Base-by-base conservation (phyloP, 208 protist species). In the Trichomonas gallinae region DNA sequence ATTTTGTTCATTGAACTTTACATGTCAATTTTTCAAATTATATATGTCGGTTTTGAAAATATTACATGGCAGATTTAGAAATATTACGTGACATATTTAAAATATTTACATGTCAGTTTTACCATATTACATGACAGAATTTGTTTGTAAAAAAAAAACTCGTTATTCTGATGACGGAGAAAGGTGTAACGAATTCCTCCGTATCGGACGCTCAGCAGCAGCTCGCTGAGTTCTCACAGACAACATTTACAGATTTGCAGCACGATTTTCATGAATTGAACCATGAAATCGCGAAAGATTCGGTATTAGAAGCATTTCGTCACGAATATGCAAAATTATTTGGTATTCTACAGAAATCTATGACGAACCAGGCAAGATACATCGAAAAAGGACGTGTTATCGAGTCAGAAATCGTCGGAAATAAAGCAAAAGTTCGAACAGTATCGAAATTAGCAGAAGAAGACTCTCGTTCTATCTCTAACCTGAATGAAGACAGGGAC, bases 251-350 rank as follows among this genome's bases (percentile, higher is more conserved):
- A 34, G 87, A 93, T 36, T 26, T 93, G 0, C 87, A 93, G 31
- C 87, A 93, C 44, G 87, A 93, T 93, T 93, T 93, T 40, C 87
- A 93, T 51, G 87, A 93, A 51, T 40, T 93, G 8, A 93, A 93
- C 31, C 87, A 93, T 51, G 87, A 93, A 93, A 93, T 93, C n/a
- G 15, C 87, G 0, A 34, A 93, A 93, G 87, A 93, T 40, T 93
- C 87, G 10, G 40, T 42, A 93, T 42, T 93, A 17, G 87, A 93
- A 51, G 10, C 87, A 34, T 93, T 51, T 40, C 40, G 87, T 38
- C 87, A 93, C 40, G 87, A 93, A 93, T 93, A 93, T 38, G 87
- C 87, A 34, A 93, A 93, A 93, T 26, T 93, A 34, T 93, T 93
- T 15, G 87, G 87, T 38, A 93, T 93, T 38, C 51, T 93, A 38